These are phyloP conservation scores for Taiozyma sp. DNA, from an alignment of 1,139 yeast genomes.

Conservation along the genomic window DNA sequence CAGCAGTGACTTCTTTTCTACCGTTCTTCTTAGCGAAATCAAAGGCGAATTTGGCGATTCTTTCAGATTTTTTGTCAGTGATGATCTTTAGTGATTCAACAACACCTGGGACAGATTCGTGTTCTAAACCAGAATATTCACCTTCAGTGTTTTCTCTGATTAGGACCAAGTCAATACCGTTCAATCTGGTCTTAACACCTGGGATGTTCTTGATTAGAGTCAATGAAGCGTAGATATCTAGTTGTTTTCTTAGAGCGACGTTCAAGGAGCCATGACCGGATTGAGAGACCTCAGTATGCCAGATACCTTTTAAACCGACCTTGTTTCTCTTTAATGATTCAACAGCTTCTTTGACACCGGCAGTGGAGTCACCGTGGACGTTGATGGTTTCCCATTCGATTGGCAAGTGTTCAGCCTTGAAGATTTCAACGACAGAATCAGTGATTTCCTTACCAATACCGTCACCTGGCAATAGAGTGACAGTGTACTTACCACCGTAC, in stretches of 20 bases:
- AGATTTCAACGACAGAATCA: conserved; percentile 86
- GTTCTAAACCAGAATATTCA: conserved; percentile 98
- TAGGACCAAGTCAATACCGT: conserved; percentile 85
- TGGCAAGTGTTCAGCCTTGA: conserved; percentile 77
- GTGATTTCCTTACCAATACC: conserved; percentile 98
- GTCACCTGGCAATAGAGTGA: conserved; percentile 89
- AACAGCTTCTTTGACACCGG: conserved; percentile 80
- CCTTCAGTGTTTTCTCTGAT: conserved; percentile 98
- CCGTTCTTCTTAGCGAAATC: conserved; percentile 92
- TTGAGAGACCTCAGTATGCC: conserved; percentile 81
- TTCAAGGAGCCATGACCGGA: conserved; percentile 78
- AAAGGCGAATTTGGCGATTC: conserved; percentile 95
- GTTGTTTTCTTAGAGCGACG: conserved; percentile 94
- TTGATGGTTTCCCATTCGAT: conserved; percentile 92
- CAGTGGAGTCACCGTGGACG: conserved; percentile 63
- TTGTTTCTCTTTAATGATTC: conserved; percentile 92
- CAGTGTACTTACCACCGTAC: conserved; percentile 92
- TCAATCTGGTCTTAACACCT: conserved; percentile 86
- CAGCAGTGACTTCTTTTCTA: conserved; percentile 91
- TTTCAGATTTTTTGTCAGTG: conserved; percentile 92
- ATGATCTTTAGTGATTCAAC: conserved; percentile 95
- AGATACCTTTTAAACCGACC: conserved; percentile 94
- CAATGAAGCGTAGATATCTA: conserved; percentile 91
- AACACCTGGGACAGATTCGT: conserved; percentile 95
- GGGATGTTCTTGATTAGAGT: conserved; percentile 92